Evolutionary conservation across 2,329 filamentous ascomycete species (phyloP), one percentile per base, ranked within the genome.

Genomic region (Fusarium nurragi): DNA sequence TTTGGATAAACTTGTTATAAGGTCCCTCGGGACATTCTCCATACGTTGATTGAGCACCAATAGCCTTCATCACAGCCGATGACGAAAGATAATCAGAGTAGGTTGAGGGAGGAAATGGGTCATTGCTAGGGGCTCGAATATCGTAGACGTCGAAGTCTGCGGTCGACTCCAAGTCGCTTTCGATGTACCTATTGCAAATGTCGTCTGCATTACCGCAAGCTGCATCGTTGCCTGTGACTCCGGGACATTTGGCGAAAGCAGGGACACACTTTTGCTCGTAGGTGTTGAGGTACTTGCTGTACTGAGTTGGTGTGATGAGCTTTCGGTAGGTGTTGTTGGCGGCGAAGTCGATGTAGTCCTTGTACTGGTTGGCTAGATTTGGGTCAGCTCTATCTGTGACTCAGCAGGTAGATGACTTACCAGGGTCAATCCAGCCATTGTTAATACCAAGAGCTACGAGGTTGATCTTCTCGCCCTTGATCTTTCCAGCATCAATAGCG

Each of bases 381-480:
- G 2, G 1, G 13, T 54, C 13, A 54, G 28, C 12, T 14, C 0
- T 16, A 1, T 21, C 23, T 49, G 7, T 5, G 6, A 13, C 19
- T 18, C 10, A 22, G 16, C 8, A n/a, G 21, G 18, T n/a, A n/a
- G 2, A 23, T 2, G 4, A 4, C 6, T 73, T 68, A 49, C 71
- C 68, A 10, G 75, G 74, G 59, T 88, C 84, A 57, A 84, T 79
- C 76, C 83, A 86, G 16, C 83, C 84, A 66, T 87, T 87, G 74
- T 85, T 83, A 50, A 88, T 79, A 5, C 83, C 81, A 5, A 88
- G 76, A 0, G 84, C 81, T 5, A 83, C 77, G 3, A 87, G 75
- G 40, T 81, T 79, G 51, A 85, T 60, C 43, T 77, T 77, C 38
- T 80, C 73, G 14, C 79, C 79, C 19, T 75, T 71, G 5, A 80